A percentile compares a stretch with the other conserved stretches of the same genome.
Conservation (phyloP, 1,284 basidiomycete species). For the Pseudozyma sp. region DNA sequence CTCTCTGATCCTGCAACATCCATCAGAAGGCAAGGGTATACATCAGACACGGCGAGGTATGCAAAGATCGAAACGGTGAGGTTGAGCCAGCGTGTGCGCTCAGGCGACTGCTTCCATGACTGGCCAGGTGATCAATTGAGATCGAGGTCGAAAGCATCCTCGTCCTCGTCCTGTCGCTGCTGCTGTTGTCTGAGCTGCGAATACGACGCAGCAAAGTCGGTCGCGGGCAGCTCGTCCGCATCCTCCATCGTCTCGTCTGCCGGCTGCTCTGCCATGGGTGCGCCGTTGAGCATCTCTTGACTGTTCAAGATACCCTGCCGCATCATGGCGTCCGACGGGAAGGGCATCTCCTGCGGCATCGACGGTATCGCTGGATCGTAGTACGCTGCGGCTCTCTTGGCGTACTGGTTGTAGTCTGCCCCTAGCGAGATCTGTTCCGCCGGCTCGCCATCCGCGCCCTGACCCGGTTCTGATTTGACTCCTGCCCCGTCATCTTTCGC, state of each 20-base stretch:
- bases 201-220: slow-evolving; percentile 33
- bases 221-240: slow-evolving; percentile 14
- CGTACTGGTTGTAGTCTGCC: slow-evolving; percentile 56
- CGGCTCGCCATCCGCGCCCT: slow-evolving; percentile 2
- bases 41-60: too few species aligned
- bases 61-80: background rate
- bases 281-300: slow-evolving; percentile 42
- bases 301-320: slow-evolving; percentile 58
- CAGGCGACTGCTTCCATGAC: too few species aligned
- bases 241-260: slow-evolving; percentile 23
- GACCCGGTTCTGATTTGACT: slow-evolving; percentile 5
- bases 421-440: slow-evolving; percentile 23
- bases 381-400: slow-evolving; percentile 53
- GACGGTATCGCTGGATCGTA: slow-evolving; percentile 59
- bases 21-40: too few species aligned
- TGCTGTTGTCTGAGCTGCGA: slow-evolving; percentile 36
- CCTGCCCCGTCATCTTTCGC: background rate
- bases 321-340: slow-evolving; percentile 59
- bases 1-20: too few species aligned
- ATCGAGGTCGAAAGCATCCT: slow-evolving; percentile 61
- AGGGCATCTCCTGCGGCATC: slow-evolving; percentile 62
- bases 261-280: slow-evolving; percentile 32
- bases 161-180: slow-evolving; percentile 46
- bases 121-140: slow-evolving; percentile 35
- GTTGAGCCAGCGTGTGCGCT: background rate